Evolutionary conservation across 768 basidiomycete genomes (phyloP), one percentile per base, ranked within the genome.

Genomic region (Rhizopogon vulgaris): DNA sequence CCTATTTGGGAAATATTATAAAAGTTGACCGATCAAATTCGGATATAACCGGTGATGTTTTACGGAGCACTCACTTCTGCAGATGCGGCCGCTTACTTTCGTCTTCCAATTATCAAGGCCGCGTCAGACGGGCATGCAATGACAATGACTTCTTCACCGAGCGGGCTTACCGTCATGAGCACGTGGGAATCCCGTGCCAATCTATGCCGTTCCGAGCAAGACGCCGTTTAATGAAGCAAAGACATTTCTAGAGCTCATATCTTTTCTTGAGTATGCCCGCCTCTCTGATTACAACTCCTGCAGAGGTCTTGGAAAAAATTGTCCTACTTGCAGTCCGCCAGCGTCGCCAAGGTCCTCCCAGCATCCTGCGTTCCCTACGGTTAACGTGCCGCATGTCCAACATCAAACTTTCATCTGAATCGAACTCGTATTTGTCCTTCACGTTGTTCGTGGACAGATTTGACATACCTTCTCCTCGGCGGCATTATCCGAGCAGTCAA

Each of bases 401-500:
- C 48, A 50, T 68, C 38, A 18, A 57, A 6, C 62, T 68, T 56
- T 46, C 58, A 46, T 46, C 59, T 56, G 50, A 55, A 6, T 52
- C 60, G 53, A 54, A 65, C 56, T 57, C 67, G 54, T 53, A 65
- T 64, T 47, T 77, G 60, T 68, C 71, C 52, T 60, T 71, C 3
- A 59, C 67, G 38, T 59, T 78, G 22, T 79, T 82, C 56, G 56
- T 66, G 12, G 63, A 70, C n/a, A 72, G 71, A 43, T 83, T 85
- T 43, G 80, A 84, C 56, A 56, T 70, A 15, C 63, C 63, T 3
- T 73, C 75, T 3, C 72, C 77, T 11, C 52, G 66, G 28, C 64
- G 69, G 32, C 73, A 78, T 42, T 65, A 78, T 17, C 60, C 64
- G 6, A 57, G 56, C 48, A 50, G 46, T 25, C 47, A 60, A 15